Evolutionary conservation across 163 green algal species (phyloP).

Genomic region (Smithsoniella earleae): DNA sequence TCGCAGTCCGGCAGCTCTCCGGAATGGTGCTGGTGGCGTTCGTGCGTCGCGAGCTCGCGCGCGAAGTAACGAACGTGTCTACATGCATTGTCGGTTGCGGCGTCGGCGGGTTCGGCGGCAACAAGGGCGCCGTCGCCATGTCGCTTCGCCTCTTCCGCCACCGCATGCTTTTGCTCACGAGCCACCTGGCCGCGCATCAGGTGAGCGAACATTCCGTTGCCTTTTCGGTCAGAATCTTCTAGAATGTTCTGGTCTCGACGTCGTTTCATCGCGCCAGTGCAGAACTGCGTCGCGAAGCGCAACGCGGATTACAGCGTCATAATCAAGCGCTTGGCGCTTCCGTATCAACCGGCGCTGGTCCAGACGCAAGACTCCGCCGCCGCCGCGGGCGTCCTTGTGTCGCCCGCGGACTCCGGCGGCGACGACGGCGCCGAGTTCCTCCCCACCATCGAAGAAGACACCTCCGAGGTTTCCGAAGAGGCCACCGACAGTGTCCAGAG

Average conservation of each 20-base stretch:
- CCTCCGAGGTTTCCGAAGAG: neutral
- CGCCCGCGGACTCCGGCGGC: neutral
- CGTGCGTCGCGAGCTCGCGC: slow-evolving; percentile 41
- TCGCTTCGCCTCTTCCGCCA: slow-evolving; percentile 68
- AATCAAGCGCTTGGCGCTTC: slow-evolving; percentile 31
- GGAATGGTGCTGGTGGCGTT: slow-evolving; percentile 73
- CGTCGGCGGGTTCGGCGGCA: slow-evolving; percentile 82
- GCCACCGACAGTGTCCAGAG: neutral
- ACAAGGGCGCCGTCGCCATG: slow-evolving; percentile 86
- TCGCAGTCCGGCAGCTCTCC: slow-evolving; percentile 71
- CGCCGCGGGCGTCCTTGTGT: neutral
- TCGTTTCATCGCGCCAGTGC: neutral
- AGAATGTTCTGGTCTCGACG: no score
- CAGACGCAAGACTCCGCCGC: neutral
- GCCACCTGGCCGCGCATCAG: slow-evolving; percentile 92
- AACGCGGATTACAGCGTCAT: slow-evolving; percentile 81
- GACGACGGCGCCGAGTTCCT: neutral
- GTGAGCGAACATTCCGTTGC: slow-evolving; percentile 37
- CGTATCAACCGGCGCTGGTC: neutral
- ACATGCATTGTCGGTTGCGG: slow-evolving; percentile 74
- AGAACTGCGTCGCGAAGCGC: slow-evolving; percentile 62
- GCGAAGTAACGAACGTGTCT: slow-evolving; percentile 57
- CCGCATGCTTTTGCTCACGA: slow-evolving; percentile 60
- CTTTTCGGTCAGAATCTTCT: no score
- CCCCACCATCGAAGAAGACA: neutral